Evolutionary conservation across 129 eudicot species (phyloP).

Genomic region (Tanacetum coccineum): DNA sequence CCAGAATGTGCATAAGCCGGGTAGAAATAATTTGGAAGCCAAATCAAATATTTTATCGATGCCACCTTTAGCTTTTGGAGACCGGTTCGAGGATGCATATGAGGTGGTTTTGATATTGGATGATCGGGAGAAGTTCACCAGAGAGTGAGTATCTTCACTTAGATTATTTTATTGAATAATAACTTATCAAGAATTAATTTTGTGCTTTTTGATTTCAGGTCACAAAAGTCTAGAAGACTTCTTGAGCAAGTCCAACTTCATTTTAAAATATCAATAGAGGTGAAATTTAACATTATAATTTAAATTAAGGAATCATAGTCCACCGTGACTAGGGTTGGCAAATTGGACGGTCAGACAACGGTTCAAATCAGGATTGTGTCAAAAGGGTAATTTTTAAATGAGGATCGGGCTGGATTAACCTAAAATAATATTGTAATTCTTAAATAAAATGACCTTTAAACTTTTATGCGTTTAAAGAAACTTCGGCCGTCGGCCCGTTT

Average conservation of each 20-base stretch:
- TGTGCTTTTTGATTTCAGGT: constrained; percentile 46
- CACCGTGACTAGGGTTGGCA: not conserved
- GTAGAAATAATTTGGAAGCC: constrained; percentile 32
- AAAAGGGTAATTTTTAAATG: not conserved
- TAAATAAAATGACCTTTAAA: not conserved
- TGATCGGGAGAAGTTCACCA: constrained; percentile 80
- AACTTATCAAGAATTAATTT: not conserved
- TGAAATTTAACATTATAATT: constrained; percentile 23
- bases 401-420: not conserved
- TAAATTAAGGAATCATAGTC: constrained; percentile 2
- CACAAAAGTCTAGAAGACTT: constrained; percentile 44
- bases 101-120: constrained; percentile 82
- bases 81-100: constrained; percentile 69
- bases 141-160: constrained; percentile 44
- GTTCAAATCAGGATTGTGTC: not conserved
- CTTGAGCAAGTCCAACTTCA: constrained; percentile 48
- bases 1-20: constrained; percentile 32
- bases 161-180: not conserved
- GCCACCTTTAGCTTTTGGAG: constrained; percentile 77
- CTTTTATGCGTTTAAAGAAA: not conserved
- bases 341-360: not conserved
- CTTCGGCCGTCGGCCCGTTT: not conserved
- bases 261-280: constrained; percentile 76
- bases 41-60: constrained; percentile 43
- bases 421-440: not conserved